A percentile compares a stretch with the other conserved stretches of the same genome.
Evolutionary conservation across 177 flowering plant species (phyloP).

Genomic region (Telopea speciosissima): DNA sequence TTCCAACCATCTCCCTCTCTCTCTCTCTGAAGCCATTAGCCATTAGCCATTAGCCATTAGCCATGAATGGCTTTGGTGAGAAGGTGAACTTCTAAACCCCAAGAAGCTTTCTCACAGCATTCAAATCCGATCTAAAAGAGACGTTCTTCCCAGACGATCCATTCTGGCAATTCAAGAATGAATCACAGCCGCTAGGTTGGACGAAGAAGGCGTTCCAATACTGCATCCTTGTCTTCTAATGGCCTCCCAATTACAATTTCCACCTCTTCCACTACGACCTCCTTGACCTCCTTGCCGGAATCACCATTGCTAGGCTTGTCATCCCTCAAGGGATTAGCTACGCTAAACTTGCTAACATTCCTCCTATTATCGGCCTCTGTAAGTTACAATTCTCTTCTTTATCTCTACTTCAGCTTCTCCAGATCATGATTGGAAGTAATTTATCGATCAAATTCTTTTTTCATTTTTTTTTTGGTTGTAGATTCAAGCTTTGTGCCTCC

Average conservation of each 20-base stretch:
- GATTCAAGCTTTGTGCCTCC: conserved; percentile 98
- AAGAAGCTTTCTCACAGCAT: conserved; percentile 29
- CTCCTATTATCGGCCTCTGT: conserved; percentile 67
- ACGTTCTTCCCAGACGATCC: conserved; percentile 90
- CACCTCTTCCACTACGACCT: conserved; percentile 36
- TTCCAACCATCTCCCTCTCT: background rate
- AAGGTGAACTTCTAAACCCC: conserved; percentile 42
- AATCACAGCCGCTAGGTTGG: conserved; percentile 2
- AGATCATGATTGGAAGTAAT: no score
- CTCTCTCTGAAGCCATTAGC: no score
- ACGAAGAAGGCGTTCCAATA: conserved; percentile 33
- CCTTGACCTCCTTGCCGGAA: conserved; percentile 73
- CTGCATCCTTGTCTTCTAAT: conserved; percentile 56
- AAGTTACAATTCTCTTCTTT: no score
- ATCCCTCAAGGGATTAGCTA: conserved; percentile 95
- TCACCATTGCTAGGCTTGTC: conserved; percentile 84
- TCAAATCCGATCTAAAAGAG: conserved; percentile 48
- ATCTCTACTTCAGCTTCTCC: no score
- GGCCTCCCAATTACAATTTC: conserved; percentile 54
- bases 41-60: no score
- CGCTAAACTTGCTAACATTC: conserved; percentile 55
- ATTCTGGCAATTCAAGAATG: conserved; percentile 36
- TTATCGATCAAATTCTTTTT: no score
- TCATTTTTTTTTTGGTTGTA: conserved; percentile 16
- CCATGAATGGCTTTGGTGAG: background rate